These are phyloP conservation scores for Rhytidhysteron rufulum DNA, from an alignment of 2,329 filamentous ascomycete species.

Conservation along the genomic window DNA sequence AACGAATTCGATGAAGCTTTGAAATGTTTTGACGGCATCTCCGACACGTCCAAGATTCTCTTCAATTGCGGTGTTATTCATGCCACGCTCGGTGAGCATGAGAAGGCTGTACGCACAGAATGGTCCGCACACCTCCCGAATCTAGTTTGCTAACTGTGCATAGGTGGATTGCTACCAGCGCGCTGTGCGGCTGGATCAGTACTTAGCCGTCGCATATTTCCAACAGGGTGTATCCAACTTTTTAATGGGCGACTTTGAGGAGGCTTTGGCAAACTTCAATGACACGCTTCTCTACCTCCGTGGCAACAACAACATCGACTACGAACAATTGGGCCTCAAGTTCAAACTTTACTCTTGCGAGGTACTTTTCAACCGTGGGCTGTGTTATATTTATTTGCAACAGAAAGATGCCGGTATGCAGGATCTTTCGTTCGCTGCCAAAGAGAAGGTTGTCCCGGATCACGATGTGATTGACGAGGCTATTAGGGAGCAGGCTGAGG, in stretches of 20 bases:
- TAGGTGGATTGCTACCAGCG: slow-evolving; percentile 94
- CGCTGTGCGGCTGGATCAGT: slow-evolving; percentile 85
- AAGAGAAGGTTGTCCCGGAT: slow-evolving; percentile 94
- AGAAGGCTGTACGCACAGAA: slow-evolving; percentile 67
- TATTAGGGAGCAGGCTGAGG: slow-evolving; percentile 87
- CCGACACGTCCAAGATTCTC: slow-evolving; percentile 94
- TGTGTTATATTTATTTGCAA: slow-evolving; percentile 96
- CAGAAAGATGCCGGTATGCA: slow-evolving; percentile 87
- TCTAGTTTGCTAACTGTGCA: slow-evolving; percentile 8
- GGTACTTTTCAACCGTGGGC: slow-evolving; percentile 91
- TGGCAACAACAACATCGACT: slow-evolving; percentile 96
- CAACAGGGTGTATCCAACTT: slow-evolving; percentile 99
- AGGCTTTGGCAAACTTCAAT: slow-evolving; percentile 97
- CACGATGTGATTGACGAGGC: slow-evolving; percentile 98
- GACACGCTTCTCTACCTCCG: slow-evolving; percentile 91
- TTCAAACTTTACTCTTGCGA: slow-evolving; percentile 98
- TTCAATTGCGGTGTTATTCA: slow-evolving; percentile 99
- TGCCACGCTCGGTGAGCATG: slow-evolving; percentile 92
- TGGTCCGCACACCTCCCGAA: slow-evolving; percentile 13
- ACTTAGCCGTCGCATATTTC: slow-evolving; percentile 96
- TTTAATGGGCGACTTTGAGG: slow-evolving; percentile 92
- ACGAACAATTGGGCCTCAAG: slow-evolving; percentile 88
- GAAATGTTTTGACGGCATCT: slow-evolving; percentile 76
- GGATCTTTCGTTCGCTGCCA: slow-evolving; percentile 83
- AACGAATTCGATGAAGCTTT: slow-evolving; percentile 94